Conservation (phyloP, 2,329 filamentous ascomycete genomes). For the Sclerotinia trifoliorum region DNA sequence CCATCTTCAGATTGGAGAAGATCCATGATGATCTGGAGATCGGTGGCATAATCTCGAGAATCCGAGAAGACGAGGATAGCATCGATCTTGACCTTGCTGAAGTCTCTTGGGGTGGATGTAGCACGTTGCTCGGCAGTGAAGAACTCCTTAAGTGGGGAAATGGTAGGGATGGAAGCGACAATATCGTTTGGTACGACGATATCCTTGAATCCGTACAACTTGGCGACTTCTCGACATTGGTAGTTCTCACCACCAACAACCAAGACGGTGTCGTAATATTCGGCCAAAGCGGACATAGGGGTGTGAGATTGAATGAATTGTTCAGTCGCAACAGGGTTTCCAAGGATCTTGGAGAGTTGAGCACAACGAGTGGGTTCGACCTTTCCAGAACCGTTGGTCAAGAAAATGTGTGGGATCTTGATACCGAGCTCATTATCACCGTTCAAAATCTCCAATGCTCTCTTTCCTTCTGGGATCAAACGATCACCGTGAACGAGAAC, state of each 20-base stretch:
- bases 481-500: slow-evolving; percentile 72
- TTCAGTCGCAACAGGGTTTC: slow-evolving; percentile 63
- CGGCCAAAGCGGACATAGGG: slow-evolving; percentile 66
- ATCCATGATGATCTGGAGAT: slow-evolving; percentile 76
- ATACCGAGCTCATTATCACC: slow-evolving; percentile 67
- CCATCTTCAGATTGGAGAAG: slow-evolving; percentile 68
- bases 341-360: slow-evolving; percentile 65
- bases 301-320: slow-evolving; percentile 79
- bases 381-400: slow-evolving; percentile 74
- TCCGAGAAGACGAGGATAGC: slow-evolving; percentile 75
- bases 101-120: slow-evolving; percentile 60
- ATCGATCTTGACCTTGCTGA: slow-evolving; percentile 68
- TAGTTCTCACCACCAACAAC: slow-evolving; percentile 75
- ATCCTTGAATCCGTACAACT: slow-evolving; percentile 72
- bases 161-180: slow-evolving; percentile 65
- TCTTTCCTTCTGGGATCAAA: slow-evolving; percentile 65
- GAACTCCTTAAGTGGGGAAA: slow-evolving; percentile 63
- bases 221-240: slow-evolving; percentile 69
- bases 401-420: slow-evolving; percentile 66
- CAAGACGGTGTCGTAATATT: slow-evolving; percentile 71
- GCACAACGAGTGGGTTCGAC: slow-evolving; percentile 62
- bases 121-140: slow-evolving; percentile 68
- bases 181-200: slow-evolving; percentile 74
- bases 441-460: slow-evolving; percentile 68
- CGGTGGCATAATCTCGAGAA: slow-evolving; percentile 70